phyloP scores from a whole-genome alignment of 2,329 filamentous ascomycete genomes.

The Colletotrichum graminicola region DNA sequence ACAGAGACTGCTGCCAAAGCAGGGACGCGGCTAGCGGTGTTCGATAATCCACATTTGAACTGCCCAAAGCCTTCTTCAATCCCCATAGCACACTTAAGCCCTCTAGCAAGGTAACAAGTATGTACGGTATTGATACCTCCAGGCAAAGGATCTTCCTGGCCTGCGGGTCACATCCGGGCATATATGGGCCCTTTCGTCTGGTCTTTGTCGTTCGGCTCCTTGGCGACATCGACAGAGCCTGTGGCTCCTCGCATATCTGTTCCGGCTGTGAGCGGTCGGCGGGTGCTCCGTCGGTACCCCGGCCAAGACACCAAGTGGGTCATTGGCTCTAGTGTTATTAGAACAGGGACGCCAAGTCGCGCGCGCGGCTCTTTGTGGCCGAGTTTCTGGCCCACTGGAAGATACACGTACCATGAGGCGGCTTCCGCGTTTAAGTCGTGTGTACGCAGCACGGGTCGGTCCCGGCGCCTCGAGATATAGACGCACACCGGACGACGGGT shows the following conservation, averaged over 20 bases:
- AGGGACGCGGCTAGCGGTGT: slow-evolving; percentile 4
- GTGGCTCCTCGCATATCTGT: background rate
- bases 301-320: slow-evolving; percentile 24
- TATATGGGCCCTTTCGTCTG: slow-evolving; percentile 2
- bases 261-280: slow-evolving; percentile 14
- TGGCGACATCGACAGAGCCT: slow-evolving; percentile 13
- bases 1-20: slow-evolving; percentile 3
- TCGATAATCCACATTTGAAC: slow-evolving; percentile 9
- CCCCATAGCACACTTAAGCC: slow-evolving; percentile 3
- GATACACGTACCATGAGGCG: background rate
- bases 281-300: slow-evolving; percentile 15
- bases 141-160: background rate
- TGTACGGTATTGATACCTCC: background rate
- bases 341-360: background rate
- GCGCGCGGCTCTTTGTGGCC: slow-evolving; percentile 7
- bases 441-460: background rate
- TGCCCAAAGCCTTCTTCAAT: background rate
- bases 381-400: background rate
- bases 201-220: background rate
- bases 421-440: slow-evolving; percentile 8
- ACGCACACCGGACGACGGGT: background rate
- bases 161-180: background rate
- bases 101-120: slow-evolving; percentile 17
- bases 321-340: background rate
- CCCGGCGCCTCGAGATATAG: background rate